Conservation (phyloP, 2,329 filamentous ascomycete species). For the Pseudogymnoascus sp. region DNA sequence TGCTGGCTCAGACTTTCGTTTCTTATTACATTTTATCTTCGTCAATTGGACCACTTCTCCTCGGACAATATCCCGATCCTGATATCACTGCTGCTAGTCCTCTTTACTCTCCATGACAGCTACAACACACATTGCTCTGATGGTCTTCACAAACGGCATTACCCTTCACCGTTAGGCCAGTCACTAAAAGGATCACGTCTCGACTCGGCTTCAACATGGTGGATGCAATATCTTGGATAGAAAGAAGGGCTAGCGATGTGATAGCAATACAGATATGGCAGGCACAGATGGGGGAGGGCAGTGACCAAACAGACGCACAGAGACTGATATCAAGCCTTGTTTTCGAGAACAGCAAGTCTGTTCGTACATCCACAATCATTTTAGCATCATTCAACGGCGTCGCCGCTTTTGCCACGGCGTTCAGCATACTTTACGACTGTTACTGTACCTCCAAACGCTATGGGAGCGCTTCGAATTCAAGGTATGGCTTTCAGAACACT, state of each 20-base stretch:
- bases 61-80: neutral
- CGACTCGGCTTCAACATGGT: constrained; percentile 6
- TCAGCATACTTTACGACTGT: constrained; percentile 50
- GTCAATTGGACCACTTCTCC: neutral
- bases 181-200: neutral
- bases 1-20: constrained; percentile 4
- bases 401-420: constrained; percentile 48
- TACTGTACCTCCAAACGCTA: constrained; percentile 29
- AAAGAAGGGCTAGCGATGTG: neutral
- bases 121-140: constrained; percentile 4
- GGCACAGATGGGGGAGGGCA: neutral
- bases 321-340: constrained; percentile 25
- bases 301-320: neutral
- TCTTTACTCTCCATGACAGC: neutral
- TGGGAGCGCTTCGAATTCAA: constrained; percentile 27
- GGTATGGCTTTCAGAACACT: constrained; percentile 33
- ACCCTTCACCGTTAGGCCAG: constrained; percentile 4
- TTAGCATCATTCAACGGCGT: constrained; percentile 54
- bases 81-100: neutral
- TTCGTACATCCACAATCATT: constrained; percentile 55
- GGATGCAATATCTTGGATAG: neutral
- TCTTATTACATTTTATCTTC: constrained; percentile 3
- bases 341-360: constrained; percentile 40
- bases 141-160: neutral
- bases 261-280: constrained; percentile 3